These are phyloP conservation scores for Mycena chlorophos DNA, from an alignment of 768 basidiomycete species.

Conservation along the genomic window DNA sequence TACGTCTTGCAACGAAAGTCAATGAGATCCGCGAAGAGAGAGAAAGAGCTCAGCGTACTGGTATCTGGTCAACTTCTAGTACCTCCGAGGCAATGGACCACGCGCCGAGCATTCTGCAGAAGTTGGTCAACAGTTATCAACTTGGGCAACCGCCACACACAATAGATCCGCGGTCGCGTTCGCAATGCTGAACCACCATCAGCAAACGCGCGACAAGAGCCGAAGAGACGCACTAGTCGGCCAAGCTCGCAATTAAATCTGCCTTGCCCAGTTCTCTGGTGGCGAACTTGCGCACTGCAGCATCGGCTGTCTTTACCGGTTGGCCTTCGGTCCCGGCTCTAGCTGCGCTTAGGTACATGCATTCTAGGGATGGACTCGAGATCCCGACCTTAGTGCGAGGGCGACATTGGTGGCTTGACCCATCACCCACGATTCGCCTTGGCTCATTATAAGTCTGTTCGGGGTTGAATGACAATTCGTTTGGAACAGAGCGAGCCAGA, in stretches of 20 bases:
- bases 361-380: background rate
- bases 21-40: constrained; percentile 4
- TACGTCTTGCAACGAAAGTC: constrained; percentile 55
- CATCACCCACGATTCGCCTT: constrained; percentile 89
- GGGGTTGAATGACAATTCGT: constrained; percentile 37
- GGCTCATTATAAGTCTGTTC: constrained; percentile 78
- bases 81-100: constrained; percentile 69
- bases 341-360: background rate
- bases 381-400: constrained; percentile 54
- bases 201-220: constrained; percentile 1
- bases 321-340: constrained; percentile 59
- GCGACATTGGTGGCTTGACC: constrained; percentile 67
- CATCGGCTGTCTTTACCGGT: constrained; percentile 74
- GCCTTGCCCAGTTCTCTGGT: constrained; percentile 83
- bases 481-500: too few species aligned
- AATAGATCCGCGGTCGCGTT: constrained; percentile 70
- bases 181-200: constrained; percentile 56
- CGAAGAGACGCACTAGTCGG: constrained; percentile 74
- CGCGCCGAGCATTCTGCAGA: constrained; percentile 67
- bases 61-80: constrained; percentile 65
- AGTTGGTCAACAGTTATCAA: constrained; percentile 47
- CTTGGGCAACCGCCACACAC: constrained; percentile 24
- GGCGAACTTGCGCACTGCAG: constrained; percentile 82
- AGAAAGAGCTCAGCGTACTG: constrained; percentile 51
- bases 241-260: constrained; percentile 74